These are phyloP conservation scores for Penicillium ucsense DNA, from an alignment of 495 filamentous ascomycete species.

Conservation along the genomic window DNA sequence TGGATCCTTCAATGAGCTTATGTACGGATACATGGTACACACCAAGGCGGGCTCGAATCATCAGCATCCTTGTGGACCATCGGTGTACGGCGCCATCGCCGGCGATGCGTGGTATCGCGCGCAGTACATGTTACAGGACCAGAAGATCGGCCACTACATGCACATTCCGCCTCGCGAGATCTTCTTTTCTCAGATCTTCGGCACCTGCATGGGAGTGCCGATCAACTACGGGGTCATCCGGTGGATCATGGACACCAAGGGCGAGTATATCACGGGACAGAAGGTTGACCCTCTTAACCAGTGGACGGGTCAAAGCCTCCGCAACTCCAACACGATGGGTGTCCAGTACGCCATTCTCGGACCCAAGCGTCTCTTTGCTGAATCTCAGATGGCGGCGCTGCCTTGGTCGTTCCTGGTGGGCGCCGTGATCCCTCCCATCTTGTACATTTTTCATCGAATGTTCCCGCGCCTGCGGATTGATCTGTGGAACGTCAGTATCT, in stretches of 20 bases:
- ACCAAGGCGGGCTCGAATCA: conserved; percentile 27
- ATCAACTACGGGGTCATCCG: conserved; percentile 37
- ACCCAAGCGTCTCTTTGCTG: conserved; percentile 41
- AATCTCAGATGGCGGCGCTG: conserved; percentile 38
- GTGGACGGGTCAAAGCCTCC: conserved; percentile 44
- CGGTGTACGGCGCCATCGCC: conserved; percentile 42
- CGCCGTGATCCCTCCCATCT: conserved; percentile 34
- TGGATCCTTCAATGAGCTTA: conserved; percentile 45
- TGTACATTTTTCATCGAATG: conserved; percentile 37
- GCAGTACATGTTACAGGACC: conserved; percentile 40
- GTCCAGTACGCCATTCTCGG: conserved; percentile 49
- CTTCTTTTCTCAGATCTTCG: conserved; percentile 35
- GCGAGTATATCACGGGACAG: conserved; percentile 41
- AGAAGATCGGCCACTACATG: conserved; percentile 41
- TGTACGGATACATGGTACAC: conserved; percentile 50
- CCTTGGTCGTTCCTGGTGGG: conserved; percentile 49
- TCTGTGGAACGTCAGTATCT: conserved; percentile 48
- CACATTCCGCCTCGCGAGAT: conserved; percentile 34
- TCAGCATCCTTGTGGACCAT: conserved; percentile 43
- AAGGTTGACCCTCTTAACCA: conserved; percentile 43
- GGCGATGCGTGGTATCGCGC: conserved; percentile 44
- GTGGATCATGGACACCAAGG: conserved; percentile 40
- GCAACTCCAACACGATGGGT: conserved; percentile 37
- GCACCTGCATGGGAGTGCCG: conserved; percentile 32
- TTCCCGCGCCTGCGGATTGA: conserved; percentile 43